These are phyloP conservation scores for Paraglomus brasilianum DNA, from an alignment of 192 early-diverging fungal species.

Conservation along the genomic window DNA sequence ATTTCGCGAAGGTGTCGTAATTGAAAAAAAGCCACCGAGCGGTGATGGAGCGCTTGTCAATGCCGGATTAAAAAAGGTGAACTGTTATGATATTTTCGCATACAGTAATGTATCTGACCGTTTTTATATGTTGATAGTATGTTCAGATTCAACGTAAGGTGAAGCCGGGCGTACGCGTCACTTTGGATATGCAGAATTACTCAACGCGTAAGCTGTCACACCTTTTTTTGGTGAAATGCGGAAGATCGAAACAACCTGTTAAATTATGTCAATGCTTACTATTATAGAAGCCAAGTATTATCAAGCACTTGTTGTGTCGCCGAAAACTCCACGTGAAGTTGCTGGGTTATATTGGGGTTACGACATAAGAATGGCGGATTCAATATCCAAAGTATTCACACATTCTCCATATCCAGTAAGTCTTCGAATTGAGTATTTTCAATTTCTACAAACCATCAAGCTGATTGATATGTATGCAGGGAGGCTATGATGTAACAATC, in stretches of 20 bases:
- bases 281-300: conserved; percentile 37
- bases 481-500: conserved; percentile 66
- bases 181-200: conserved; percentile 47
- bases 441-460: background rate
- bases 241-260: conserved; percentile 22
- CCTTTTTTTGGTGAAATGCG: too few species aligned
- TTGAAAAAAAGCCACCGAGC: conserved; percentile 31
- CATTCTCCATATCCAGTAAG: conserved; percentile 56
- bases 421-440: too few species aligned
- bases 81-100: background rate
- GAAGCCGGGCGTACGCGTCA: conserved; percentile 60
- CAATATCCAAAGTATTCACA: conserved; percentile 58
- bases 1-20: conserved; percentile 63
- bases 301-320: conserved; percentile 56
- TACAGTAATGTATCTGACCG: background rate
- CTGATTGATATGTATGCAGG: conserved; percentile 28
- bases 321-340: conserved; percentile 58
- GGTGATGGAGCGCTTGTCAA: conserved; percentile 47
- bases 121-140: conserved; percentile 6
- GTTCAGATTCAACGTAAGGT: conserved; percentile 54
- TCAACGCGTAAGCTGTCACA: too few species aligned
- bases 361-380: conserved; percentile 56
- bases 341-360: conserved; percentile 71
- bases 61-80: conserved; percentile 44
- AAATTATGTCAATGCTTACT: conserved; percentile 7